Evolutionary conservation across 2,329 filamentous ascomycete genomes (phyloP), one percentile per base, ranked within the genome.

Genomic region (Geosmithia putterillii): DNA sequence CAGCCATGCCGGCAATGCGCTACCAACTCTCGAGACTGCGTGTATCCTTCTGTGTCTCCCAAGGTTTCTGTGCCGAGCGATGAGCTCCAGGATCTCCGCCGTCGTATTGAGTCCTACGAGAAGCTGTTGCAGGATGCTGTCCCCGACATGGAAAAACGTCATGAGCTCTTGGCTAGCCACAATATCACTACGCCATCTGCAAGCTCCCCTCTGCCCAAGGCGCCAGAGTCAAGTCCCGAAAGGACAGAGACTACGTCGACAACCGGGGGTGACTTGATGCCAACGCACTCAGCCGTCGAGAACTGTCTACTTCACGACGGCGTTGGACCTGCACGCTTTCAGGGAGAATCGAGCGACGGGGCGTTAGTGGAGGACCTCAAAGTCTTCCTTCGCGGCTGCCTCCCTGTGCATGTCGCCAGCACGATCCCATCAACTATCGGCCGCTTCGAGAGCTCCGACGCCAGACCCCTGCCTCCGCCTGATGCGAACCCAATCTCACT

Each of bases 301-400:
- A 68, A 66, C 7, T 59, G 64, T 18, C 53, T 69, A 17, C 59
- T 73, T 6, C 57, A 63, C 21, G 70, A 73, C 46, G 53, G 56
- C 3, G 61, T 66, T 38, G 68, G 68, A 20, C 65, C 60, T 20
- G 54, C 61, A 1, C 64, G 68, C 12, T 73, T 68, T 50, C 60
- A 70, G 2, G 70, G 70, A 35, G 66, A 66, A 50, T 71, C 69
- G 7, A 71, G 69, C 19, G 69, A 67, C 15, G 66, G 68, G 10
- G 69, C 64, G 1, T 73, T 73, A 43, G 60, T 73, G 5, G 69
- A 73, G 45, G 57, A 65, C 17, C 52, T 73, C 37, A 72, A 72
- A 47, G n/a, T 41, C 6, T 41, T 43, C 23, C 38, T 46, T 10
- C 37, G 41, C 14, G 38, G 42, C 14, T 38, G 37, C 19, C 47